Conservation (phyloP, 495 filamentous ascomycete genomes). For the Penicillium goetzii region DNA sequence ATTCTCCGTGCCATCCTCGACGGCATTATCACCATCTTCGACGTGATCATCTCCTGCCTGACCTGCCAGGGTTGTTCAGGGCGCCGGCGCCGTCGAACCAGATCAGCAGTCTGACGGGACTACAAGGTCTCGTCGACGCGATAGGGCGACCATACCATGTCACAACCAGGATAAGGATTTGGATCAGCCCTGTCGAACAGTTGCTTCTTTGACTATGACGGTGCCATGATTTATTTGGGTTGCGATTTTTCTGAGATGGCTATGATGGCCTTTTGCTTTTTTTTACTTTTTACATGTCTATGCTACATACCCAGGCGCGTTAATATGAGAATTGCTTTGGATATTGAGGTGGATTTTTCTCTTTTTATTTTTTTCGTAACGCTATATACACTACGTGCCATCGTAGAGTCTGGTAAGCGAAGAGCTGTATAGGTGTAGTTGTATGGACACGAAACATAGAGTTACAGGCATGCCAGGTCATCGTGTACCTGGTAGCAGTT, state of each 20-base stretch:
- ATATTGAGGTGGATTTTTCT: not conserved
- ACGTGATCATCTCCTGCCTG: conserved; percentile 82
- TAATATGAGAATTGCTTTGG: not conserved
- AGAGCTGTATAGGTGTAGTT: not conserved
- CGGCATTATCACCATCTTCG: conserved; percentile 77
- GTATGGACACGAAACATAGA: not conserved
- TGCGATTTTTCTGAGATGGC: not conserved
- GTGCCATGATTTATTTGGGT: not conserved
- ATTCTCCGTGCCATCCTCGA: conserved; percentile 79
- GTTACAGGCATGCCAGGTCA: not conserved
- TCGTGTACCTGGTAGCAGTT: not conserved
- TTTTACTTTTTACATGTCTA: conserved; percentile 1
- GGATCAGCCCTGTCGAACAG: not conserved
- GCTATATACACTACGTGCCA: not conserved
- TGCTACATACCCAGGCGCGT: conserved; percentile 27
- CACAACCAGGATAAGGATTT: conserved; percentile 12
- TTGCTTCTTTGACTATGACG: not conserved
- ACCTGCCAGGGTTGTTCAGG: conserved; percentile 71
- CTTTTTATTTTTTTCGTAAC: not conserved
- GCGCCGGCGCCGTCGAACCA: conserved; percentile 37
- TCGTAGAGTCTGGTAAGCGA: not conserved
- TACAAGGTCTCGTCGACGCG: not conserved
- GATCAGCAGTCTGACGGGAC: conserved; percentile 31
- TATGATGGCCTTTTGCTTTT: not conserved
- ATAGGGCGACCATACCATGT: not conserved